Evolutionary conservation across 257 asterid genomes (phyloP).

Genomic region (Cinchona pubescens): DNA sequence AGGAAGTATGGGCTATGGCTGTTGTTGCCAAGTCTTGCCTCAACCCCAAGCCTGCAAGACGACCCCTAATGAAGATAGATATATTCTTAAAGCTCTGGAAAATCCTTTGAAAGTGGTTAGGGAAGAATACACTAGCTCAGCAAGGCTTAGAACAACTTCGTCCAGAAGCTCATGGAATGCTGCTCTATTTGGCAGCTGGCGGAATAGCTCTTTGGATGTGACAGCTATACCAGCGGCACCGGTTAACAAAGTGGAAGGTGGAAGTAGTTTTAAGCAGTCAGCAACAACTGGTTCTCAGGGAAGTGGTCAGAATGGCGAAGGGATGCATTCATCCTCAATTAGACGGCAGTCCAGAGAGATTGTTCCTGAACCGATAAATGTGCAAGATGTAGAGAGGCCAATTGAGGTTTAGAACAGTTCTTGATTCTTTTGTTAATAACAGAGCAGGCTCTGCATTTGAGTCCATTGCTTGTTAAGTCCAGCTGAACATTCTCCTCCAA

Average conservation of each 20-base stretch:
- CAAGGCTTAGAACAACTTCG: conserved; percentile 69
- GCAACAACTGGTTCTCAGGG: conserved; percentile 71
- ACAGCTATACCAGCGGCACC: conserved; percentile 35
- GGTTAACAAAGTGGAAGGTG: conserved; percentile 41
- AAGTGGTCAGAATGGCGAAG: conserved; percentile 58
- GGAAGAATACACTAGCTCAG: conserved; percentile 73
- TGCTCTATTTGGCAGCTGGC: conserved; percentile 82
- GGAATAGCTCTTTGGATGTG: conserved; percentile 75
- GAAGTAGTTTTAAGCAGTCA: conserved; percentile 58
- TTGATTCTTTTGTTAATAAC: conserved; percentile 51
- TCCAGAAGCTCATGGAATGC: conserved; percentile 97
- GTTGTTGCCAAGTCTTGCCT: conserved; percentile 89
- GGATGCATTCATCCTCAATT: conserved; percentile 44
- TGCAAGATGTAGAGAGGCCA: conserved; percentile 41
- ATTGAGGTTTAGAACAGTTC: conserved; percentile 30
- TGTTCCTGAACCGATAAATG: conserved; percentile 71
- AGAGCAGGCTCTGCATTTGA: conserved; percentile 27
- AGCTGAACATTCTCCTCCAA: conserved; percentile 29
- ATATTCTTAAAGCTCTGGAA: conserved; percentile 85
- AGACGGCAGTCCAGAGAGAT: conserved; percentile 75
- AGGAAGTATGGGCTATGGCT: conserved; percentile 99
- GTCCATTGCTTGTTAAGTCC: conserved; percentile 24
- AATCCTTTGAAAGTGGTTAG: conserved; percentile 88
- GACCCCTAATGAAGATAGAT: conserved; percentile 93
- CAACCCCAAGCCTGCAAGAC: conserved; percentile 77